These are phyloP conservation scores for Mortierella sp. DNA, from an alignment of 371 early-diverging fungal genomes.

Conservation along the genomic window DNA sequence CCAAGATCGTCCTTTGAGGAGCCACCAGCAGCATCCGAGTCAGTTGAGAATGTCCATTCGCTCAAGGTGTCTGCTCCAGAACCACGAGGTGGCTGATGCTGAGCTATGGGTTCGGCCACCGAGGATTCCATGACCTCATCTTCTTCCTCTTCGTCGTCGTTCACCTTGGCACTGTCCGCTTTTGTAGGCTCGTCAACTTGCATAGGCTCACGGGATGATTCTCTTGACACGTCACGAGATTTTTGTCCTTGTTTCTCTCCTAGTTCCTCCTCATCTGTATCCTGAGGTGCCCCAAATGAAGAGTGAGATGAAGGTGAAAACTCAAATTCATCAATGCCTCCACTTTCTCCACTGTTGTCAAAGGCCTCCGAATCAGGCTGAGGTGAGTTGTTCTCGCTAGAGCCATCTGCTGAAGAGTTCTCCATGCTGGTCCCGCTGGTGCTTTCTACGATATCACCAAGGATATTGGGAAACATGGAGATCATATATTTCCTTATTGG, in stretches of 20 bases:
- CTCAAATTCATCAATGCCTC: constrained; percentile 30
- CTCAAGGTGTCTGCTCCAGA: constrained; percentile 5
- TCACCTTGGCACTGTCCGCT: neutral
- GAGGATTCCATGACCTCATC: constrained; percentile 51
- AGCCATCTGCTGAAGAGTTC: neutral
- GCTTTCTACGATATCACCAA: constrained; percentile 32
- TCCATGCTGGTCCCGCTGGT: neutral
- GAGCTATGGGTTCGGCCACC: neutral
- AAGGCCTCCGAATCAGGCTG: neutral
- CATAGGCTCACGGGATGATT: constrained; percentile 41
- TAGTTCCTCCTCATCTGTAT: constrained; percentile 11
- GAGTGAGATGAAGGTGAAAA: constrained; percentile 7
- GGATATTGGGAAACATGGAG: constrained; percentile 23
- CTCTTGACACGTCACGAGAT: constrained; percentile 24
- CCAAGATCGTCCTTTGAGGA: constrained; percentile 16
- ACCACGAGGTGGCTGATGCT: neutral
- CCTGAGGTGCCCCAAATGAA: constrained; percentile 13
- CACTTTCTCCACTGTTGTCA: constrained; percentile 7
- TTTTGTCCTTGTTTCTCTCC: constrained; percentile 6
- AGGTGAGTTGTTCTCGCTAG: neutral
- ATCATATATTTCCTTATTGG: constrained; percentile 38
- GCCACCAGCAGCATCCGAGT: neutral
- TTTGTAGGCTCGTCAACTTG: constrained; percentile 21
- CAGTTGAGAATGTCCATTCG: constrained; percentile 22
- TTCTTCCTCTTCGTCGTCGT: constrained; percentile 25